These are phyloP conservation scores for Desmodesmus armatus DNA, from an alignment of 139 green algal species.

Conservation along the genomic window DNA sequence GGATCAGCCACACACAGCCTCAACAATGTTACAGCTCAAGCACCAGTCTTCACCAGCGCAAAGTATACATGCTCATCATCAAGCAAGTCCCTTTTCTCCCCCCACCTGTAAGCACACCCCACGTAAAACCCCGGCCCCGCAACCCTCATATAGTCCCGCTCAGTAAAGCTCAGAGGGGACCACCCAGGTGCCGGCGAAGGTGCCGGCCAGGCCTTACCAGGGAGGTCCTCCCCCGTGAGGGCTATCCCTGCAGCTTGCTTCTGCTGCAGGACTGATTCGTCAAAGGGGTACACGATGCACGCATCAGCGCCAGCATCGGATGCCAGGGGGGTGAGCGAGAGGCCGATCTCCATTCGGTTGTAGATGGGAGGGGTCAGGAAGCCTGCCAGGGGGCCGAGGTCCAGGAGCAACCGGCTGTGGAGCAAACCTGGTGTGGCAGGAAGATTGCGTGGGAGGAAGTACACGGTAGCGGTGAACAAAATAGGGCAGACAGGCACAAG, in stretches of 20 bases:
- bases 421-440: constrained; percentile 33
- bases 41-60: constrained; percentile 36
- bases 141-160: constrained; percentile 57
- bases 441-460: too few species aligned
- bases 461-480: too few species aligned
- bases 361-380: constrained; percentile 42
- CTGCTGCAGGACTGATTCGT: neutral
- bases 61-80: constrained; percentile 64
- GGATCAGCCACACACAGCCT: neutral
- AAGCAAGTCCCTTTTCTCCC: constrained; percentile 1
- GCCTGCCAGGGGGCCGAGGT: neutral
- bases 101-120: constrained; percentile 55
- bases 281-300: constrained; percentile 44
- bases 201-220: constrained; percentile 12
- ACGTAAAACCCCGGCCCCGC: constrained; percentile 63
- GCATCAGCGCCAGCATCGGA: constrained; percentile 57
- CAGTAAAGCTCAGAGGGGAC: constrained; percentile 52
- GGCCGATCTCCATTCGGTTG: constrained; percentile 48
- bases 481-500: too few species aligned
- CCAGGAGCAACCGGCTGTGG: constrained; percentile 30
- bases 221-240: constrained; percentile 29
- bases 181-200: neutral
- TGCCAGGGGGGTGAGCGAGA: constrained; percentile 42
- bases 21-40: too few species aligned
- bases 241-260: constrained; percentile 6